Conservation (phyloP, 164 flowering plant species). For the Protea cynaroides region DNA sequence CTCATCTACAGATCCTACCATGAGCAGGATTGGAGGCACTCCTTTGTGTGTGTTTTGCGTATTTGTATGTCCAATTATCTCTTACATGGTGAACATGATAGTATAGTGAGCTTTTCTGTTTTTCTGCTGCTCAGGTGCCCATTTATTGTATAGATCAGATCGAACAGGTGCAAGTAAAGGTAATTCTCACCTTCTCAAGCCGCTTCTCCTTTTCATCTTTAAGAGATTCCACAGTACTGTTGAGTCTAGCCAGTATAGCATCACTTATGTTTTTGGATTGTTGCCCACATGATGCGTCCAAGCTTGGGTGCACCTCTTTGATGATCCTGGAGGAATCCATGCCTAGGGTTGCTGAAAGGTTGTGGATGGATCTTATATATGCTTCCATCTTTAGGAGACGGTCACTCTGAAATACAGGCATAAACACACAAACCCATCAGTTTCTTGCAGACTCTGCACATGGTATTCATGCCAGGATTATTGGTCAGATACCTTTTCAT, state of each 20-base stretch:
- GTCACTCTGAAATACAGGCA: conserved; percentile 34
- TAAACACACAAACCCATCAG: conserved; percentile 4
- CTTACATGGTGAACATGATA: not conserved
- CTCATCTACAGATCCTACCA: too few species aligned
- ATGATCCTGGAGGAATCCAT: conserved; percentile 69
- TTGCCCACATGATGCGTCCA: conserved; percentile 54
- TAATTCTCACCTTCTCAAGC: conserved; percentile 59
- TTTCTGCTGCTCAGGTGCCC: not conserved
- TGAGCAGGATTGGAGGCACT: too few species aligned
- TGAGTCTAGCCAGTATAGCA: conserved; percentile 53
- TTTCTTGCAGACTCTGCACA: not conserved
- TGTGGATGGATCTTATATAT: conserved; percentile 39
- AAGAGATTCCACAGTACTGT: conserved; percentile 59
- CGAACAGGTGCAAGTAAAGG: not conserved
- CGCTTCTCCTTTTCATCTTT: conserved; percentile 70
- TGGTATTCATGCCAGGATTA: not conserved
- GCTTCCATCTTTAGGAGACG: conserved; percentile 67
- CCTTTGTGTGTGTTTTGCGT: too few species aligned
- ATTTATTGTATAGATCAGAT: not conserved
- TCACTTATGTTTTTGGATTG: conserved; percentile 74
- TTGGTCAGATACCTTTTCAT: conserved; percentile 58
- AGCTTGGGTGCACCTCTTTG: conserved; percentile 78
- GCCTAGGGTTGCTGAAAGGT: conserved; percentile 60
- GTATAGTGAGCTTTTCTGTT: not conserved
- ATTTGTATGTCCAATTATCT: too few species aligned